Percentiles rank a stretch among this genome's conserved stretches.
Evolutionary conservation across 495 filamentous ascomycete species (phyloP).

Genomic region (Thozetella sp.): DNA sequence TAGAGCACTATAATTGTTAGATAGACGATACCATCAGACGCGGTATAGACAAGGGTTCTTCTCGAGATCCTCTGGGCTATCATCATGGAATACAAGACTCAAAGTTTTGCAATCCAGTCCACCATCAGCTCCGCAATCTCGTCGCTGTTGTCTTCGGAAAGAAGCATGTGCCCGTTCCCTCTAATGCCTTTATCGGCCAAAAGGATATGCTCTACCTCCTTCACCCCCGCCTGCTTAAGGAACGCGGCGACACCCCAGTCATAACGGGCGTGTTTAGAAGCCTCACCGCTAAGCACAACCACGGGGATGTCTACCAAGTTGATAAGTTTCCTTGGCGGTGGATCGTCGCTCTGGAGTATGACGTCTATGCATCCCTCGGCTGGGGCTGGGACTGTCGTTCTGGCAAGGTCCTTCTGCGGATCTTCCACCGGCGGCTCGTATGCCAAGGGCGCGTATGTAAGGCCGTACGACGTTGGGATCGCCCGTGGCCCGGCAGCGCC

Average conservation of each 20-base stretch:
- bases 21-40: neutral
- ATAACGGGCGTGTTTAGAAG: conserved; percentile 57
- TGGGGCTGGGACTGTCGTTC: conserved; percentile 18
- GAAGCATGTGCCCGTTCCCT: conserved; percentile 61
- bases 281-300: conserved; percentile 48
- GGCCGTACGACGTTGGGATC: conserved; percentile 33
- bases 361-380: conserved; percentile 32
- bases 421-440: conserved; percentile 43
- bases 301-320: conserved; percentile 47
- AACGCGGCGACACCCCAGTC: conserved; percentile 56
- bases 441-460: conserved; percentile 47
- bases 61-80: too few relatives aligned
- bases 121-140: conserved; percentile 41
- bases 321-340: conserved; percentile 44
- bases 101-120: conserved; percentile 34
- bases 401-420: conserved; percentile 24
- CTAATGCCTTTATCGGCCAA: conserved; percentile 46
- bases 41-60: too few relatives aligned
- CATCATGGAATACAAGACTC: neutral
- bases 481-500: conserved; percentile 20
- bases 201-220: conserved; percentile 36
- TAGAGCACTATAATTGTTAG: neutral
- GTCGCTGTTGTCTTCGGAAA: conserved; percentile 61
- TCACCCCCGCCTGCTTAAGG: conserved; percentile 56
- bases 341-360: conserved; percentile 41